These are phyloP conservation scores for Eutypella sp. DNA, from an alignment of 2,329 filamentous ascomycete species.

Conservation along the genomic window DNA sequence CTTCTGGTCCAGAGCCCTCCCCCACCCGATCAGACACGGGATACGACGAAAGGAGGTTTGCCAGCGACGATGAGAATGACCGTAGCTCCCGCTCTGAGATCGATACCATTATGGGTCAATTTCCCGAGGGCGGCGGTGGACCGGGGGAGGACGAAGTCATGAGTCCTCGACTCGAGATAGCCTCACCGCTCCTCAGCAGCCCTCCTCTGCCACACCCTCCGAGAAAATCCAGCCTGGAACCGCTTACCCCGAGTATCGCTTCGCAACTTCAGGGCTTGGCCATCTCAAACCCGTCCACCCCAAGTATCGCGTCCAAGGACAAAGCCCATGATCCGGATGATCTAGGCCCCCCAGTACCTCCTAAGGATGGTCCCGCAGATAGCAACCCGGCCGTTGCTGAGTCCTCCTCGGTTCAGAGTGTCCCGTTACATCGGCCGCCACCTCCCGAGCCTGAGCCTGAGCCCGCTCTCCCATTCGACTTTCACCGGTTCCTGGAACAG, in stretches of 20 bases:
- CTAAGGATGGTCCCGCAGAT: conserved; percentile 51
- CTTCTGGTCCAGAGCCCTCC: conserved; percentile 38
- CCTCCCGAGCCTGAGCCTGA: conserved; percentile 74
- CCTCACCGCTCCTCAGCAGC: conserved; percentile 69
- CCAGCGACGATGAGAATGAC: conserved; percentile 61
- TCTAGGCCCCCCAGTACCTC: conserved; percentile 52
- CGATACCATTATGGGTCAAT: conserved; percentile 96
- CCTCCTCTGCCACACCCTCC: conserved; percentile 67
- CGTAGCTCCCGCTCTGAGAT: conserved; percentile 78
- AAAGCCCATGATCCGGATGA: conserved; percentile 35
- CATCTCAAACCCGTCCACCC: conserved; percentile 35
- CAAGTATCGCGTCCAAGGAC: conserved; percentile 32
- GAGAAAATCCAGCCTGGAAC: conserved; percentile 81
- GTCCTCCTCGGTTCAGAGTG: conserved; percentile 37
- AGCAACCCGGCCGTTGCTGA: conserved; percentile 30
- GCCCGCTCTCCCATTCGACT: conserved; percentile 86
- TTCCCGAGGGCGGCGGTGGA: conserved; percentile 68
- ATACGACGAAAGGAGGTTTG: conserved; percentile 52
- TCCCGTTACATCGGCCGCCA: conserved; percentile 56
- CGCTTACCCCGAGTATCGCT: conserved; percentile 48
- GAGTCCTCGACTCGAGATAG: conserved; percentile 79
- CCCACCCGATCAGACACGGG: conserved; percentile 51
- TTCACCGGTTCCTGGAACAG: conserved; percentile 94
- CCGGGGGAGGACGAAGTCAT: conserved; percentile 79
- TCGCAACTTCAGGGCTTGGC: conserved; percentile 42